Percentiles rank a stretch among this genome's conserved stretches.
Evolutionary conservation across 2,329 filamentous ascomycete species (phyloP).

Genomic region (Penicillium rolfsii): DNA sequence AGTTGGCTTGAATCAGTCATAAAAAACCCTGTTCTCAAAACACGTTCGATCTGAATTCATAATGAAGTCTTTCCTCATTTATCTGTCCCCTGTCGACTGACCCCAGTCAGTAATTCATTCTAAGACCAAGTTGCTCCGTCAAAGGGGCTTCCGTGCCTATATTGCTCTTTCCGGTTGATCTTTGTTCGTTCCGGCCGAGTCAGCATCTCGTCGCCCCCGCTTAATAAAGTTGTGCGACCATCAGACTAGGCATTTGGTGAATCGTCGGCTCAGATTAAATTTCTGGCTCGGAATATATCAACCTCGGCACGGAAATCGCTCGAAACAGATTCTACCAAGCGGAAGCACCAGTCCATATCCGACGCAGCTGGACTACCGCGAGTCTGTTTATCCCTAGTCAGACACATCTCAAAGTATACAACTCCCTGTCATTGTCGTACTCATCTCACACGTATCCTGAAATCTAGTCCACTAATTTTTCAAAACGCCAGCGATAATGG

Average conservation of each 20-base stretch:
- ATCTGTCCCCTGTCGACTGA: too few species aligned
- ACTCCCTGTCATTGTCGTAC: background rate
- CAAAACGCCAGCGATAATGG: constrained; percentile 27
- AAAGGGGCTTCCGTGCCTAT: too few species aligned
- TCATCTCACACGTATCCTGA: background rate
- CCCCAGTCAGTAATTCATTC: too few species aligned
- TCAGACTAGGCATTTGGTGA: too few species aligned
- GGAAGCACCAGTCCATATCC: background rate
- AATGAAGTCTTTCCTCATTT: background rate
- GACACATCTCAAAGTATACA: background rate
- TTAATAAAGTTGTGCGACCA: too few species aligned
- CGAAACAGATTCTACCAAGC: background rate
- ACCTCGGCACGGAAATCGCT: background rate
- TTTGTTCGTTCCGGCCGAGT: too few species aligned
- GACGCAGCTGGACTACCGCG: background rate
- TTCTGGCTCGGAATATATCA: background rate
- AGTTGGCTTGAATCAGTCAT: constrained; percentile 7
- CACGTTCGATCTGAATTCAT: background rate
- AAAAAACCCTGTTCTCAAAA: background rate
- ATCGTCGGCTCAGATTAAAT: too few species aligned
- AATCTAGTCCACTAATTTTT: constrained; percentile 17
- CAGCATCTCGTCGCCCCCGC: too few species aligned
- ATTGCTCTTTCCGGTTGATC: too few species aligned
- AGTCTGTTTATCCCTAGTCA: background rate
- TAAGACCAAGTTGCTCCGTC: too few species aligned